Percentiles rank a stretch among this genome's conserved stretches.
Conservation (phyloP, 2,329 filamentous ascomycete genomes). For the Cytospora schulzeri region DNA sequence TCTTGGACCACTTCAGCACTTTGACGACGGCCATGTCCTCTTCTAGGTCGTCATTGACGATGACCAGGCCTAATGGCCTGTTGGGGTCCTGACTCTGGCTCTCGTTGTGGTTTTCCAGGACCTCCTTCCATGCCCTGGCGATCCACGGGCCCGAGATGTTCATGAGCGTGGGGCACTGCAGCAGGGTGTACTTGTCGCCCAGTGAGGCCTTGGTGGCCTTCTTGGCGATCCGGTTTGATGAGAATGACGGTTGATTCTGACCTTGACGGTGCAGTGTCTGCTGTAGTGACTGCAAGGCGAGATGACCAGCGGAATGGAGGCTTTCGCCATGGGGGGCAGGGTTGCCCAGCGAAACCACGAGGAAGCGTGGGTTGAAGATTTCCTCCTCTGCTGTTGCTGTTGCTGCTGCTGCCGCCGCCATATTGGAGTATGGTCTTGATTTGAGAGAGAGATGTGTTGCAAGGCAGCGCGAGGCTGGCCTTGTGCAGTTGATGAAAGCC, state of each 20-base stretch:
- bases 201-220: constrained; percentile 53
- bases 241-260: constrained; percentile 50
- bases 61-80: constrained; percentile 57
- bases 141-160: constrained; percentile 79
- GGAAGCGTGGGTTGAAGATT: constrained; percentile 54
- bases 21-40: constrained; percentile 67
- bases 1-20: constrained; percentile 63
- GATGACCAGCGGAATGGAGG: constrained; percentile 86
- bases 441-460: neutral
- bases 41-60: constrained; percentile 91
- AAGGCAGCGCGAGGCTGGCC: constrained; percentile 7
- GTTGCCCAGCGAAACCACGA: constrained; percentile 88
- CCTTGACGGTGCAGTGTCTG: constrained; percentile 44
- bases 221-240: constrained; percentile 48
- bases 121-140: constrained; percentile 63
- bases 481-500: constrained; percentile 7
- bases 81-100: constrained; percentile 1
- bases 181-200: constrained; percentile 62
- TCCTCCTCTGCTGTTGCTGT: neutral
- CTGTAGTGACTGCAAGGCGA: constrained; percentile 66
- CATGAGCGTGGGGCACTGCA: constrained; percentile 79
- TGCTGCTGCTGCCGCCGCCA: neutral
- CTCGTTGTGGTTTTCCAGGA: constrained; percentile 42
- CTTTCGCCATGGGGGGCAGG: constrained; percentile 74
- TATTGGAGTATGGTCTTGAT: constrained; percentile 5